Conservation (phyloP, 495 filamentous ascomycete genomes). For the Penicillium riverlandense region DNA sequence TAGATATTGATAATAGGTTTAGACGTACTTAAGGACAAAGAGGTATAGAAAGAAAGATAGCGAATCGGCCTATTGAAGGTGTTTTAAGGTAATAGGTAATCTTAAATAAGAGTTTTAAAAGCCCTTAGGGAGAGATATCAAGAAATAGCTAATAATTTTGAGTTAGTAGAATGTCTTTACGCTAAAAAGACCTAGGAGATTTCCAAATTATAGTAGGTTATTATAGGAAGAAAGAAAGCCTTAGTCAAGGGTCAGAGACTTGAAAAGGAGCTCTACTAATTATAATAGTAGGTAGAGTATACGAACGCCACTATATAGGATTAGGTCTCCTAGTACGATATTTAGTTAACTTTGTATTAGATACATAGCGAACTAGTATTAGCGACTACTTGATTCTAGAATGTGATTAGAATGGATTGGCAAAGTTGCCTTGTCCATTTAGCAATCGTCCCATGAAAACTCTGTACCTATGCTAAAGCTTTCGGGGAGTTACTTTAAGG, state of each 20-base stretch:
- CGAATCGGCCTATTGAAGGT: neutral
- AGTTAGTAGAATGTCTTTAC: neutral
- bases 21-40: neutral
- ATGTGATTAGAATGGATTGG: slow-evolving; percentile 1
- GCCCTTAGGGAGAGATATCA: neutral
- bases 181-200: neutral
- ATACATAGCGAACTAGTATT: slow-evolving; percentile 7
- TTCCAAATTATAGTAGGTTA: neutral
- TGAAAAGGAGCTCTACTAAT: slow-evolving; percentile 1
- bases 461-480: too few relatives aligned
- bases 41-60: neutral
- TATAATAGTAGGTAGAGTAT: slow-evolving; percentile 9
- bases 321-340: slow-evolving; percentile 9
- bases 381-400: slow-evolving; percentile 6
- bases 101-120: neutral
- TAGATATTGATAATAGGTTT: neutral
- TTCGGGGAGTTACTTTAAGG: too few relatives aligned
- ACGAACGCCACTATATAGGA: slow-evolving; percentile 5
- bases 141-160: neutral
- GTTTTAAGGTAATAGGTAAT: neutral
- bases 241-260: slow-evolving; percentile 3
- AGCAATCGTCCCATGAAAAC: too few relatives aligned
- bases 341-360: slow-evolving; percentile 7
- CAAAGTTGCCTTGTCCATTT: too few relatives aligned
- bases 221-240: neutral